These are phyloP conservation scores for Aspergillus sp. DNA, from an alignment of 2,329 filamentous ascomycete genomes.

Conservation along the genomic window DNA sequence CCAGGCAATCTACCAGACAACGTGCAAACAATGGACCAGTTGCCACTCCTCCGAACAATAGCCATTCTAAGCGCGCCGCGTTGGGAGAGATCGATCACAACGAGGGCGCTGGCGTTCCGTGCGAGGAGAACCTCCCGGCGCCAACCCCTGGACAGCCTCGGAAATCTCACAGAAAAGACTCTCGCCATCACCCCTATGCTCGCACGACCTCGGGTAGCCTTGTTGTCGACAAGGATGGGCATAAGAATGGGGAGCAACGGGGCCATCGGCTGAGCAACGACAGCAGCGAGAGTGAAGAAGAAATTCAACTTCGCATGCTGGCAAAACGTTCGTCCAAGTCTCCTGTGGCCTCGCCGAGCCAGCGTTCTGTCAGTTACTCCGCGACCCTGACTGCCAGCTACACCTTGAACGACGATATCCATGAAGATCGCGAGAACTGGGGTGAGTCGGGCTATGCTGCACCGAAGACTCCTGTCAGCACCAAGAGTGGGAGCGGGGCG, in stretches of 20 bases:
- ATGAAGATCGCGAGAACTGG: conserved; percentile 69
- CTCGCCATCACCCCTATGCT: conserved; percentile 69
- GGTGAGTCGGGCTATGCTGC: conserved; percentile 29
- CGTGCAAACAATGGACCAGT: conserved; percentile 66
- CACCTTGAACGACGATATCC: conserved; percentile 59
- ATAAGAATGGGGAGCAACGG: conserved; percentile 34
- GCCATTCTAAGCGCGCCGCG: conserved; percentile 71
- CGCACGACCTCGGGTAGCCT: conserved; percentile 52
- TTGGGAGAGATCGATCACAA: conserved; percentile 94
- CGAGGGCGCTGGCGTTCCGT: conserved; percentile 46
- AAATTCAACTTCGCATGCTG: conserved; percentile 73
- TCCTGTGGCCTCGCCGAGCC: conserved; percentile 60
- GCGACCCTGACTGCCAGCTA: conserved; percentile 70
- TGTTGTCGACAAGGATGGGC: conserved; percentile 30
- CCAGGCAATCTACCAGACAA: conserved; percentile 55
- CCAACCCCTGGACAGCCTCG: conserved; percentile 94
- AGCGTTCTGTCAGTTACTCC: conserved; percentile 71
- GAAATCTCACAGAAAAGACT: conserved; percentile 76
- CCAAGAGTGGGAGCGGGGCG: conserved; percentile 52
- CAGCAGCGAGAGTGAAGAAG: conserved; percentile 72
- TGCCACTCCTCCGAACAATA: conserved; percentile 80
- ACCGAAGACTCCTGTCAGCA: conserved; percentile 54
- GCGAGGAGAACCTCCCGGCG: conserved; percentile 85
- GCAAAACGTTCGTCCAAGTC: conserved; percentile 64
- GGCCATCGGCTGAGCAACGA: conserved; percentile 58